These are phyloP conservation scores for Filobasidium floriforme DNA, from an alignment of 768 basidiomycete genomes.

Conservation along the genomic window DNA sequence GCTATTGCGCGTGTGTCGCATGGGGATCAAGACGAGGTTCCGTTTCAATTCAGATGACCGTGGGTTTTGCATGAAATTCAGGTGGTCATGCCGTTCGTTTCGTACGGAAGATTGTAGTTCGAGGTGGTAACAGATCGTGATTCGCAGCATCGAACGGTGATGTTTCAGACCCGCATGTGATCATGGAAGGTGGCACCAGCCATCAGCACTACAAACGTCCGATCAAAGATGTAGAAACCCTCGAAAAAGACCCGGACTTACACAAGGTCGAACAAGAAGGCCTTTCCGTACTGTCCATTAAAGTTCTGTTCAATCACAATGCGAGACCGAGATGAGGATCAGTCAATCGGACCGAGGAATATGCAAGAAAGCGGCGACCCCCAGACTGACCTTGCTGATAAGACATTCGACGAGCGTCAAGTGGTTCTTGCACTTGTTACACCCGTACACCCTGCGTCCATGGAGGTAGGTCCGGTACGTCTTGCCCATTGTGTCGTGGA, in stretches of 20 bases:
- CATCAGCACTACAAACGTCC: no score
- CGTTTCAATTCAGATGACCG: no score
- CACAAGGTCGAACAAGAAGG: constrained; percentile 91
- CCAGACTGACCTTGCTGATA: constrained; percentile 28
- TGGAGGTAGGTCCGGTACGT: constrained; percentile 40
- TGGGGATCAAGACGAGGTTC: no score
- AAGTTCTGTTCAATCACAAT: constrained; percentile 59
- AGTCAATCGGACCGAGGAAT: not conserved
- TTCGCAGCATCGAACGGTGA: no score
- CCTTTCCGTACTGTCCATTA: constrained; percentile 91
- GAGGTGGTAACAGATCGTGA: not conserved
- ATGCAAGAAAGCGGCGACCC: not conserved
- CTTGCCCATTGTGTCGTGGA: constrained; percentile 30
- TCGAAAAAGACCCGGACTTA: constrained; percentile 49
- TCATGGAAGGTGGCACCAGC: no score
- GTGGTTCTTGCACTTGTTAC: constrained; percentile 41
- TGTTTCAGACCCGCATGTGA: no score
- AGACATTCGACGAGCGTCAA: constrained; percentile 37
- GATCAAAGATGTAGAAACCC: not conserved
- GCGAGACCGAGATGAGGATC: not conserved
- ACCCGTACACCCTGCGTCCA: constrained; percentile 38
- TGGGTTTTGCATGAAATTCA: no score
- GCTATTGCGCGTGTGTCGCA: no score
- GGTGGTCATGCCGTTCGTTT: constrained; percentile 17
- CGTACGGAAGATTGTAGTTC: not conserved